These are phyloP conservation scores for Colletotrichum eremochloae DNA, from an alignment of 2,329 filamentous ascomycete species.

Conservation along the genomic window DNA sequence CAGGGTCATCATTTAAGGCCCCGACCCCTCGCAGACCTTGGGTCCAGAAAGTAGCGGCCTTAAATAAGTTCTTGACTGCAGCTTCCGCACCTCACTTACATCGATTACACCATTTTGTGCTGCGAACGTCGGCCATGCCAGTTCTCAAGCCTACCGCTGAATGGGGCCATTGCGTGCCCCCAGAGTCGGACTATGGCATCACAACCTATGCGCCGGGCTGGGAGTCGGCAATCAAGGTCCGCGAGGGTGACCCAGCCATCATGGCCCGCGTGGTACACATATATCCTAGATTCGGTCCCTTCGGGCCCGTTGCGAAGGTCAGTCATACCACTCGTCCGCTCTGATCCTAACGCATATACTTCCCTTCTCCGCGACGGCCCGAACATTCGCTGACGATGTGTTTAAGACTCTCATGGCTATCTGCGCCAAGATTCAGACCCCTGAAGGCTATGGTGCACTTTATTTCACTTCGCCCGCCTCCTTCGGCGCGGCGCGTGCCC, in stretches of 20 bases:
- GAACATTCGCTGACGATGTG: not conserved
- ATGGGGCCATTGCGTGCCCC: conserved; percentile 61
- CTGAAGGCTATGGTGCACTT: conserved; percentile 46
- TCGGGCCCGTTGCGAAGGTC: conserved; percentile 53
- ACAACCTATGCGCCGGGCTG: conserved; percentile 61
- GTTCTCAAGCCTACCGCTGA: conserved; percentile 54
- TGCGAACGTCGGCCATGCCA: conserved; percentile 48
- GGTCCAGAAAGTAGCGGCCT: no score
- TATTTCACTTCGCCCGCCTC: conserved; percentile 49
- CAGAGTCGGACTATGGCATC: conserved; percentile 61
- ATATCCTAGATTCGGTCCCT: conserved; percentile 62
- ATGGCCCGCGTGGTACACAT: conserved; percentile 56
- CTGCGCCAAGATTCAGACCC: conserved; percentile 49
- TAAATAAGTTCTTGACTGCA: not conserved
- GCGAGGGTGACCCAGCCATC: conserved; percentile 56
- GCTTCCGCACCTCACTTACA: not conserved
- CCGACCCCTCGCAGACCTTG: not conserved
- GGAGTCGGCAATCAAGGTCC: conserved; percentile 54
- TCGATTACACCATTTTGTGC: not conserved
- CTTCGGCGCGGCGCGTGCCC: conserved; percentile 46
- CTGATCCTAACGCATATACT: not conserved
- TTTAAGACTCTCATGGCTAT: conserved; percentile 55
- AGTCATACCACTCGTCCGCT: conserved; percentile 26
- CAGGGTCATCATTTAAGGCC: not conserved
- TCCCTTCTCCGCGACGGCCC: not conserved